Conservation (phyloP, 352 stramenopile genomes). For the Phytophthora hybrid region DNA sequence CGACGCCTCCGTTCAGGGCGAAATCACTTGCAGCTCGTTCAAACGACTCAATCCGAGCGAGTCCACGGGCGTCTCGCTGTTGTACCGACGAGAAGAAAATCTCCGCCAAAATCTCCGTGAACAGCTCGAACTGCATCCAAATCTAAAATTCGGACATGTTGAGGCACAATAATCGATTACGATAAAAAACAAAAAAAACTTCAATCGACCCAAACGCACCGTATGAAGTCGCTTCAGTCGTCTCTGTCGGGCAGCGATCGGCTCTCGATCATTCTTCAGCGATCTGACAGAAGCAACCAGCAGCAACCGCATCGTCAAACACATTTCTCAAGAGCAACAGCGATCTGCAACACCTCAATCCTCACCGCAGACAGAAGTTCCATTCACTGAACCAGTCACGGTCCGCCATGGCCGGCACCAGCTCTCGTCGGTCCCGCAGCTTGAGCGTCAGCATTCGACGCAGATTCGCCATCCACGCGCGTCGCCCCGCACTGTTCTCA, state of each 20-base stretch:
- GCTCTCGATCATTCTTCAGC: slow-evolving; percentile 48
- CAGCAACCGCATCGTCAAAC: not conserved
- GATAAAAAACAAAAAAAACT: not conserved
- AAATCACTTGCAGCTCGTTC: slow-evolving; percentile 43
- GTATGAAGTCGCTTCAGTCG: slow-evolving; percentile 68
- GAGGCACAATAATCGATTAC: not conserved
- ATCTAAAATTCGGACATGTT: slow-evolving; percentile 48
- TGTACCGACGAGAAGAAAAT: slow-evolving; percentile 70
- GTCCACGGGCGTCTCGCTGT: slow-evolving; percentile 38
- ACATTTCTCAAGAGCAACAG: not conserved
- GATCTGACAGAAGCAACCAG: slow-evolving; percentile 28
- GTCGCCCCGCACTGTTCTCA: slow-evolving; percentile 74
- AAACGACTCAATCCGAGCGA: slow-evolving; percentile 39
- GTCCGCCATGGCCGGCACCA: slow-evolving; percentile 67
- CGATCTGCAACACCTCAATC: not conserved
- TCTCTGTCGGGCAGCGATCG: slow-evolving; percentile 50
- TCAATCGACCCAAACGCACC: slow-evolving; percentile 30
- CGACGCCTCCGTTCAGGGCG: slow-evolving; percentile 29
- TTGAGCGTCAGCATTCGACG: slow-evolving; percentile 59
- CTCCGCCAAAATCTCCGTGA: slow-evolving; percentile 70
- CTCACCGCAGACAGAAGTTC: slow-evolving; percentile 75
- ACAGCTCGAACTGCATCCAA: slow-evolving; percentile 82
- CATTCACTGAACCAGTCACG: slow-evolving; percentile 87
- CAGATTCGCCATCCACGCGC: slow-evolving; percentile 73
- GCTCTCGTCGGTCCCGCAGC: slow-evolving; percentile 54